Evolutionary conservation across 2,329 filamentous ascomycete genomes (phyloP), one percentile per base, ranked within the genome.

Genomic region (Fusarium lateritium): DNA sequence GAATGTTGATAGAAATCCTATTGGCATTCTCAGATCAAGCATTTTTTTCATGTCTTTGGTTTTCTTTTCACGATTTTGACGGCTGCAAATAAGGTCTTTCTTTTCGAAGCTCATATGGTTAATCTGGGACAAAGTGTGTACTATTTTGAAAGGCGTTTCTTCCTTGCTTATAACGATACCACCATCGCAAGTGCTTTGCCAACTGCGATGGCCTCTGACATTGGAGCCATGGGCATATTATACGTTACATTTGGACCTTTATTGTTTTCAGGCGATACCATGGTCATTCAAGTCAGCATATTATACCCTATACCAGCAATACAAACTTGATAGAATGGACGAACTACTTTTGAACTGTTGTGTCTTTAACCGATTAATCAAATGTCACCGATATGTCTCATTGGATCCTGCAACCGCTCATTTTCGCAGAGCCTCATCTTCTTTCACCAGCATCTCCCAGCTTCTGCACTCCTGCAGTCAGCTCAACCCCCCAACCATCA

Each of bases 1-100:
- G 72, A 73, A 24, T 73, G 57, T 46, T 61, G 24, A 17, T 55
- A 28, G 42, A 45, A 39, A 42, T 39, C 7, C 44, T 34, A n/a
- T 38, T 28, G 26, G 33, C 14, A 39, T 46, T 19, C 15, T 17
- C 3, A 14, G 21, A 22, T 28, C 19, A 14, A 28, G 19, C 31
- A 22, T 26, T 8, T 14, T n/a, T 52, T n/a, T 49, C 6, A 6
- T 14, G 38, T 31, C 14, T 14, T 39, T 57, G 24, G 21, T 17
- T 50, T 38, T 54, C 19, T 19, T 24, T 33, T 49, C 11, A 19
- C 24, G 21, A 34, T 19, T 15, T n/a, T 15, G 11, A 24, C 21
- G 19, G 34, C 31, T 49, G 28, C 19, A 21, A 51, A 28, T 17
- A 33, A 26, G 24, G 11, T 22, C 15, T 57, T 11, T 22, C 15